phyloP scores from a whole-genome alignment of 768 basidiomycete species.

The Flagelloscypha sp. region DNA sequence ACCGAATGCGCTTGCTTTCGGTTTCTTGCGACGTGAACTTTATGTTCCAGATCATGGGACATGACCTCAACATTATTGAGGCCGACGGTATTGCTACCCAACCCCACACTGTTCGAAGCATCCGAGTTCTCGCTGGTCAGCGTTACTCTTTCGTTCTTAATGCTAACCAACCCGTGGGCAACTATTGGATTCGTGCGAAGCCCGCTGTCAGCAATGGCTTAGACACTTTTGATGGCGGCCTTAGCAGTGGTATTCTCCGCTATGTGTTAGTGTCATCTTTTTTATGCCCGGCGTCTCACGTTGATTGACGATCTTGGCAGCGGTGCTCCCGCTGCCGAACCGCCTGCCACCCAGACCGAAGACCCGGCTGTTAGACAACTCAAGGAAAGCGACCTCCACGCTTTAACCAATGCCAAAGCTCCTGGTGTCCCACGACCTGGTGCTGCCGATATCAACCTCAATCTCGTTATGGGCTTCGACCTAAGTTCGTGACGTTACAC shows the following conservation, averaged over 20 bases:
- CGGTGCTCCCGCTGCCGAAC: conserved; percentile 33
- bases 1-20: conserved; percentile 29
- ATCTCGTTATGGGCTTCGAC: conserved; percentile 9
- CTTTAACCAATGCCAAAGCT: conserved; percentile 20
- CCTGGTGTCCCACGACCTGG: conserved; percentile 5
- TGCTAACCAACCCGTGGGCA: conserved; percentile 27
- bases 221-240: conserved; percentile 16
- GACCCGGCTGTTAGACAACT: conserved; percentile 14
- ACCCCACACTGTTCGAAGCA: conserved; percentile 30
- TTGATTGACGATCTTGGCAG: too few relatives aligned
- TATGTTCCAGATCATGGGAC: conserved; percentile 37
- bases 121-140: conserved; percentile 39
- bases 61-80: conserved; percentile 40
- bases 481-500: too few relatives aligned
- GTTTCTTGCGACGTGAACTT: conserved; percentile 31
- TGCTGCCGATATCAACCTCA: conserved; percentile 9
- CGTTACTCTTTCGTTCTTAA: conserved; percentile 40
- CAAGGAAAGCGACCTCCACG: conserved; percentile 25
- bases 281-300: too few relatives aligned
- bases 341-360: conserved; percentile 21
- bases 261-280: conserved; percentile 33
- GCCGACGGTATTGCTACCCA: conserved; percentile 32
- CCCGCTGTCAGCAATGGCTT: conserved; percentile 17
- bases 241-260: conserved; percentile 36
- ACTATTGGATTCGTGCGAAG: conserved; percentile 36